Conservation (phyloP, 164 flowering plant genomes). For the Euptelea pleiosperma region DNA sequence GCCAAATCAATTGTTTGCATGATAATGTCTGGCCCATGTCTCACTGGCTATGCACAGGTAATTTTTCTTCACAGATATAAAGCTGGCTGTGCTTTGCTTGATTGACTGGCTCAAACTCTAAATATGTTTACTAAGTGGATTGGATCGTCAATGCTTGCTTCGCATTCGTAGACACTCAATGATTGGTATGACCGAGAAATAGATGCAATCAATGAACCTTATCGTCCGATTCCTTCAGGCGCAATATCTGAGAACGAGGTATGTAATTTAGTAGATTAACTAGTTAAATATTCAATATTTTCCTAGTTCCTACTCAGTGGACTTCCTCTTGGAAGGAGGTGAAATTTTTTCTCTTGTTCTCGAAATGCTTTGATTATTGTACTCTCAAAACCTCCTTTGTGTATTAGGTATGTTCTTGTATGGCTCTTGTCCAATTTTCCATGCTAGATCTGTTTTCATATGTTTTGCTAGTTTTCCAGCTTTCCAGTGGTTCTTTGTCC, state of each 20-base stretch:
- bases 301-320: not conserved
- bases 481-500: too few species aligned
- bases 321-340: not conserved
- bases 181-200: constrained; percentile 97
- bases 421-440: too few species aligned
- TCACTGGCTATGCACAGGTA: constrained; percentile 96
- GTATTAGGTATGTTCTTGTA: not conserved
- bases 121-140: not conserved
- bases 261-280: constrained; percentile 5
- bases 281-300: not conserved
- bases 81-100: constrained; percentile 2
- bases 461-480: too few species aligned
- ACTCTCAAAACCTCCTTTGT: not conserved
- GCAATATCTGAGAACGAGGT: constrained; percentile 90
- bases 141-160: constrained; percentile 1
- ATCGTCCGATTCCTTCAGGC: constrained; percentile 98
- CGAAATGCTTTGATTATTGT: not conserved
- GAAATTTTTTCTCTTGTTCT: not conserved
- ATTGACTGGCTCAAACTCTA: not conserved
- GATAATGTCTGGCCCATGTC: constrained; percentile 92
- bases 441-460: too few species aligned
- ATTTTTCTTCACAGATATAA: constrained; percentile 1
- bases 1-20: constrained; percentile 87
- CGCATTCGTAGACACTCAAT: constrained; percentile 65
- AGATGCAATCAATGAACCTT: constrained; percentile 96